A percentile compares a stretch with the other conserved stretches of the same genome.
Evolutionary conservation across 768 basidiomycete genomes (phyloP).

Genomic region (Sarcodon aspratus): DNA sequence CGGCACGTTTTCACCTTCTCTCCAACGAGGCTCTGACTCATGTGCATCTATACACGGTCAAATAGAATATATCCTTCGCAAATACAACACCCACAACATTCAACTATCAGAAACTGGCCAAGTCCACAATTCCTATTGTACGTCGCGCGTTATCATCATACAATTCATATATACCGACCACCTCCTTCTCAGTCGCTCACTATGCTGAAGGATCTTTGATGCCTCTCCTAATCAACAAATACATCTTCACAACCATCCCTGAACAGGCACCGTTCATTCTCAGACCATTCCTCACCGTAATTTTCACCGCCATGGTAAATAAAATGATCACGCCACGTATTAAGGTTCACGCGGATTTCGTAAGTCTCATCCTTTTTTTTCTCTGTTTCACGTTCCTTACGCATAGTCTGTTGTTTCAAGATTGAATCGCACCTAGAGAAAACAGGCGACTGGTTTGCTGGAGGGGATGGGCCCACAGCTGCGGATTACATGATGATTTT

Average conservation of each 20-base stretch:
- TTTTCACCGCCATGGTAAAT: slow-evolving; percentile 7
- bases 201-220: slow-evolving; percentile 24
- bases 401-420: slow-evolving; percentile 10
- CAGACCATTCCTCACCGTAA: slow-evolving; percentile 14
- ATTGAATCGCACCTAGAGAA: slow-evolving; percentile 26
- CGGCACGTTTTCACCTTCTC: slow-evolving; percentile 10
- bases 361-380: slow-evolving; percentile 3
- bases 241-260: slow-evolving; percentile 19
- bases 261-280: slow-evolving; percentile 19
- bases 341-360: slow-evolving; percentile 14
- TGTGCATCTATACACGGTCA: not conserved
- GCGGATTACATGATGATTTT: slow-evolving; percentile 37
- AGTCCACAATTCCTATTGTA: slow-evolving; percentile 19
- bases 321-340: slow-evolving; percentile 16
- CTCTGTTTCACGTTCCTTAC: not conserved
- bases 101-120: slow-evolving; percentile 13
- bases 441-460: slow-evolving; percentile 22
- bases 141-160: slow-evolving; percentile 1
- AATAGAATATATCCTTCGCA: slow-evolving; percentile 24
- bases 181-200: slow-evolving; percentile 13
- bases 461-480: slow-evolving; percentile 25
- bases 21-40: slow-evolving; percentile 1
- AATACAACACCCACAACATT: slow-evolving; percentile 18
- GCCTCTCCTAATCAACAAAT: slow-evolving; percentile 20
- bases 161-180: not conserved